Base-by-base conservation (phyloP, 192 early-diverging fungal genomes). In the Phlyctochytrium arcticum region DNA sequence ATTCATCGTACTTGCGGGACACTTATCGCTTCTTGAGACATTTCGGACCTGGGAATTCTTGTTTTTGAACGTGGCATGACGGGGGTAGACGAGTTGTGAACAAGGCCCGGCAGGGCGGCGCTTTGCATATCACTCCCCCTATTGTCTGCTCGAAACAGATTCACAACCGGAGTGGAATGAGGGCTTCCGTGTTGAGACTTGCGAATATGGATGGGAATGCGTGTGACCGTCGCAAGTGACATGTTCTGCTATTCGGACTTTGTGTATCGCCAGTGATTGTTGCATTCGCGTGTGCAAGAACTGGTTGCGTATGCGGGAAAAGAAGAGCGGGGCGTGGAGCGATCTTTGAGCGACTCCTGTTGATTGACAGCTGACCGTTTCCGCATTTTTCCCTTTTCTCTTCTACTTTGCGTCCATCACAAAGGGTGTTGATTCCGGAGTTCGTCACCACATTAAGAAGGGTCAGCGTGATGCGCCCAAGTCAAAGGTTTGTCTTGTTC, bases 371-470 rank as follows among this genome's bases (percentile, higher is more conserved):
- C 49, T 15, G 64, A 53, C n/a, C 57, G 33, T 49, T 66, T 51
- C 55, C 50, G 2, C 30, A 17, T 17, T 27, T 53, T 57, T 66
- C n/a, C 64, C 54, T 35, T 31, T 57, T 57, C n/a, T 36, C 26
- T n/a, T 57, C 55, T 44, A 24, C 31, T 31, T 34, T 48, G 29
- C 24, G 4, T 37, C 31, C 61, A n/a, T 66, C 37, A 26, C n/a
- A 23, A 48, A 94, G 97, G 96, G 95, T 95, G 94, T 96, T 85
- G 96, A 98, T 88, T 89, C 94, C 74, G 68, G 68, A 36, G 88
- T 90, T 80, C 94, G 95, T 80, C 93, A 98, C 87, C 96, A 99
- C 90, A 90, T 90, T 73, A 96, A 92, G 91, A 96, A 91, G 81
- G 87, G 80, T 60, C 84, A 87, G 80, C 84, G 96, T 73, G 76